These are phyloP conservation scores for Epipyxis sp. DNA, from an alignment of 108 stramenopile species.

Conservation along the genomic window DNA sequence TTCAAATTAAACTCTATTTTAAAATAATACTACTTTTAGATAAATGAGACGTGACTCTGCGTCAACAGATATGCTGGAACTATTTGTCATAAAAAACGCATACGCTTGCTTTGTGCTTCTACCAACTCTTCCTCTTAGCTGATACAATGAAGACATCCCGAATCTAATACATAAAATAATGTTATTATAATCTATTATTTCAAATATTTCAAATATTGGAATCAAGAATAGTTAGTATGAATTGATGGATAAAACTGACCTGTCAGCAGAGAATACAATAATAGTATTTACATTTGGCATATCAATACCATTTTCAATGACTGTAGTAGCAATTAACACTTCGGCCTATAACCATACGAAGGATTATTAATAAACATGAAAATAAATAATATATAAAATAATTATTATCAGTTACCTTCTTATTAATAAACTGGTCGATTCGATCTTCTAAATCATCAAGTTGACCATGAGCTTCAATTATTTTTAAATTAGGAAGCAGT, in stretches of 20 bases:
- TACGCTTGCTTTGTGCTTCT: constrained; percentile 77
- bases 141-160: constrained; percentile 88
- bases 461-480: constrained; percentile 80
- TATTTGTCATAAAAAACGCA: constrained; percentile 81
- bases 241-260: background rate
- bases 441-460: constrained; percentile 62
- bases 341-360: constrained; percentile 48
- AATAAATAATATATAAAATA: constrained; percentile 5
- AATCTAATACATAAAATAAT: constrained; percentile 58
- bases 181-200: background rate
- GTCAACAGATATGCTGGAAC: no score
- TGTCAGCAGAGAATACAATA: constrained; percentile 65
- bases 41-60: no score
- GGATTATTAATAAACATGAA: background rate
- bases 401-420: constrained; percentile 21
- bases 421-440: constrained; percentile 57
- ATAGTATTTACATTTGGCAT: constrained; percentile 90
- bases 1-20: no score
- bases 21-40: no score
- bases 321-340: constrained; percentile 86
- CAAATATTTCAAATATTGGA: constrained; percentile 35
- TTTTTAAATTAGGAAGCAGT: constrained; percentile 66
- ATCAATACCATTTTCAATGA: constrained; percentile 95
- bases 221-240: background rate
- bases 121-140: constrained; percentile 87